Conservation (phyloP, 108 stramenopile genomes). For the Conticribra guillardii region DNA sequence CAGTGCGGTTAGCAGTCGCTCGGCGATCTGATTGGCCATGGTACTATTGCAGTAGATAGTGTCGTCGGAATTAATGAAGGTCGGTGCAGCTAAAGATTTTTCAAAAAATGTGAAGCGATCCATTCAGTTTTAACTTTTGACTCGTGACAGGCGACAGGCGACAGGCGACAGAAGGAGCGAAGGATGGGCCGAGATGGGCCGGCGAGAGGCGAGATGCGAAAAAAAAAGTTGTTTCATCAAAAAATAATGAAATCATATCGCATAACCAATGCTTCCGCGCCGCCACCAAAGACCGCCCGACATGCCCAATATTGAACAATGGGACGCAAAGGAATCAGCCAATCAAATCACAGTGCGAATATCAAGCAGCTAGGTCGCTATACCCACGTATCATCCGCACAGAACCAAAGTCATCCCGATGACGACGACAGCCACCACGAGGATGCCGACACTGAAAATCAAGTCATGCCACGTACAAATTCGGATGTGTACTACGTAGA, state of each 20-base stretch:
- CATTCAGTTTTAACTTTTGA: too few relatives aligned
- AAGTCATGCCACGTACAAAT: background rate
- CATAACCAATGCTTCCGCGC: too few relatives aligned
- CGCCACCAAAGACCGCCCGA: too few relatives aligned
- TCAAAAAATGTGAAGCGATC: too few relatives aligned
- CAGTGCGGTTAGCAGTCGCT: conserved; percentile 20
- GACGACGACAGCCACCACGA: background rate
- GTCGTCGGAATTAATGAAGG: too few relatives aligned
- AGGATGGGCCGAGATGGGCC: too few relatives aligned
- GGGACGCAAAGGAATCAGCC: background rate
- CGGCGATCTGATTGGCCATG: conserved; percentile 25
- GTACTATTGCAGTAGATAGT: background rate
- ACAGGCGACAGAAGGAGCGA: too few relatives aligned
- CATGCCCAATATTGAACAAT: too few relatives aligned
- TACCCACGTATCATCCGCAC: background rate
- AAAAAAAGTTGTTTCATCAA: too few relatives aligned
- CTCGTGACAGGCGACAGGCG: too few relatives aligned
- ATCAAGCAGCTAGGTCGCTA: background rate
- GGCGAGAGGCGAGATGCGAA: too few relatives aligned
- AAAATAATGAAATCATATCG: too few relatives aligned
- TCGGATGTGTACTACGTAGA: background rate
- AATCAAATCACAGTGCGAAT: background rate
- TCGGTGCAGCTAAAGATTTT: background rate
- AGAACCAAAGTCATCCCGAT: background rate
- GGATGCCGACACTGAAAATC: background rate